Conservation (phyloP, 2,329 filamentous ascomycete species). For the Aspergillus texensis region DNA sequence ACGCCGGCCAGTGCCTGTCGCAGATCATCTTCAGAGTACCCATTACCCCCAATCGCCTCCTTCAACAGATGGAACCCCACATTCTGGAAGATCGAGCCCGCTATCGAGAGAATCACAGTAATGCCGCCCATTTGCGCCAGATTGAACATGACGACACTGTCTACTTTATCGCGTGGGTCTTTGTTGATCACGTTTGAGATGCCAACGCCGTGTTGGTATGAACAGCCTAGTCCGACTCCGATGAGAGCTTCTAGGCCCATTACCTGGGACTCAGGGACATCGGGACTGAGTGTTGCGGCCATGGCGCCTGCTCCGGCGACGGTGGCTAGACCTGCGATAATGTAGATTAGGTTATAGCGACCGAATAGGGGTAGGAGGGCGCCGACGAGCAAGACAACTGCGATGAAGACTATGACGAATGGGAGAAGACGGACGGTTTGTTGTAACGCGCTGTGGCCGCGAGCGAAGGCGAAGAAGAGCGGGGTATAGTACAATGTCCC, state of each 20-base stretch:
- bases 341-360: slow-evolving; percentile 6
- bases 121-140: slow-evolving; percentile 16
- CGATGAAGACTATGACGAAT: slow-evolving; percentile 12
- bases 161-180: slow-evolving; percentile 9
- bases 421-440: slow-evolving; percentile 28
- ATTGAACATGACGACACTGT: slow-evolving; percentile 11
- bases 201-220: slow-evolving; percentile 17
- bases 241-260: slow-evolving; percentile 16
- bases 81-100: slow-evolving; percentile 17
- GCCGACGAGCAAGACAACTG: neutral
- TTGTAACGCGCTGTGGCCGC: slow-evolving; percentile 38
- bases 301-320: slow-evolving; percentile 3
- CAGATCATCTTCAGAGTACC: slow-evolving; percentile 10
- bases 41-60: slow-evolving; percentile 5
- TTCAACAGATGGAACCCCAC: slow-evolving; percentile 7
- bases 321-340: neutral
- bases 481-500: slow-evolving; percentile 54
- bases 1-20: slow-evolving; percentile 14
- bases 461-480: slow-evolving; percentile 56
- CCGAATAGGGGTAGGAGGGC: neutral
- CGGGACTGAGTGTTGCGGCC: slow-evolving; percentile 6
- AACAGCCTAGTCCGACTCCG: slow-evolving; percentile 14
- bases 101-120: slow-evolving; percentile 5
- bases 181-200: slow-evolving; percentile 16
- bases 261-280: slow-evolving; percentile 3